A percentile compares a stretch with the other conserved stretches of the same genome.
These are phyloP conservation scores for Aspergillus brasiliensis DNA, from an alignment of 2,329 filamentous ascomycete genomes.

Conservation along the genomic window DNA sequence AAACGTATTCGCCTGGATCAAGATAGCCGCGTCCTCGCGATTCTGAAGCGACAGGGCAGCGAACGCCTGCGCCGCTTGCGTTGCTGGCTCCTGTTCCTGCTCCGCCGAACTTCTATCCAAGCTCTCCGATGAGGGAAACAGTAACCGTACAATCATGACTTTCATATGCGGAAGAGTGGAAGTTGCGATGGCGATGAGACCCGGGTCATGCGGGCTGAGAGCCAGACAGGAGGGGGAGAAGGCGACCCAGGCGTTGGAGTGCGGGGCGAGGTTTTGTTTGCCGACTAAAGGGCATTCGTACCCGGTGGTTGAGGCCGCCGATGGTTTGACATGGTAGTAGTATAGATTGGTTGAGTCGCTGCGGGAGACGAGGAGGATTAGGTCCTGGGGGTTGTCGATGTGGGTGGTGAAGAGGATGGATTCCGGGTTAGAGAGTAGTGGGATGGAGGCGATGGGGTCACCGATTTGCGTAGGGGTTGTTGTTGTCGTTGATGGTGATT, in stretches of 20 bases:
- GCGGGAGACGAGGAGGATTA: constrained; percentile 57
- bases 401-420: constrained; percentile 56
- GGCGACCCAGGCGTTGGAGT: constrained; percentile 65
- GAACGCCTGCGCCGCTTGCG: constrained; percentile 56
- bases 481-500: too few relatives aligned
- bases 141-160: constrained; percentile 59
- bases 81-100: constrained; percentile 30
- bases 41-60: constrained; percentile 55
- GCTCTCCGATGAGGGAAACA: constrained; percentile 48
- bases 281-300: constrained; percentile 49
- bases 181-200: constrained; percentile 61
- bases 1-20: constrained; percentile 60
- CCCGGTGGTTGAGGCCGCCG: not conserved
- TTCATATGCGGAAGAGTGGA: constrained; percentile 65
- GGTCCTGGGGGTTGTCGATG: constrained; percentile 45
- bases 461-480: constrained; percentile 23
- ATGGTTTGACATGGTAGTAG: constrained; percentile 49
- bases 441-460: constrained; percentile 31
- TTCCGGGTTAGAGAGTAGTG: constrained; percentile 58
- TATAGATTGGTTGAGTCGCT: constrained; percentile 62
- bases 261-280: constrained; percentile 62
- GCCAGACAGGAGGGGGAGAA: constrained; percentile 63
- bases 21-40: constrained; percentile 61
- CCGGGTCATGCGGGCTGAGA: constrained; percentile 56
- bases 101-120: constrained; percentile 10